These are phyloP conservation scores for Pseudozyma thailandica DNA, from an alignment of 1,284 basidiomycete genomes.

Conservation along the genomic window DNA sequence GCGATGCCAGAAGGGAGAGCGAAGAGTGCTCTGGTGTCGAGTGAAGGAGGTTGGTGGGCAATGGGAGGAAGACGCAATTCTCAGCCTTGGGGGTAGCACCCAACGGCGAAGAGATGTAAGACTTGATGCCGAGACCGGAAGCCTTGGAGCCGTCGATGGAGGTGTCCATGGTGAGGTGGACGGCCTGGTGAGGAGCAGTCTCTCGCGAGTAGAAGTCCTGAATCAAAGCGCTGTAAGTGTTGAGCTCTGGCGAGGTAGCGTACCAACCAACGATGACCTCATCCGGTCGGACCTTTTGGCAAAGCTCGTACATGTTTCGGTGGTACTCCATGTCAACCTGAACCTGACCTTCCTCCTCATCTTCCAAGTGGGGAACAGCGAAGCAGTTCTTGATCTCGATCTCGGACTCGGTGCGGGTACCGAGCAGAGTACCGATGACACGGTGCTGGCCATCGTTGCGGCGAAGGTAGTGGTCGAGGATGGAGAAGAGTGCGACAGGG, in stretches of 20 bases:
- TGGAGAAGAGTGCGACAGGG: constrained; percentile 80
- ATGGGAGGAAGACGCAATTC: constrained; percentile 66
- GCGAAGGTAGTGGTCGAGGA: constrained; percentile 96
- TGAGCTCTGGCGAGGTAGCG: constrained; percentile 76
- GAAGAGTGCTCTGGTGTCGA: constrained; percentile 68
- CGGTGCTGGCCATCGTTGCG: constrained; percentile 76
- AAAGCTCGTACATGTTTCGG: constrained; percentile 89
- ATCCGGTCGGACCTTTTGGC: constrained; percentile 82
- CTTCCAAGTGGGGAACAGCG: constrained; percentile 73
- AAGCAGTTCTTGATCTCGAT: constrained; percentile 66
- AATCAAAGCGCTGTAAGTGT: constrained; percentile 95
- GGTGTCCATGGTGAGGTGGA: constrained; percentile 93
- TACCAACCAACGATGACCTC: constrained; percentile 89
- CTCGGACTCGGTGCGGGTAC: constrained; percentile 77
- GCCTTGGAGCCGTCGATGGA: constrained; percentile 71
- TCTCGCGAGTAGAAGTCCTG: constrained; percentile 98
- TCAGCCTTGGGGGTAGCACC: constrained; percentile 62
- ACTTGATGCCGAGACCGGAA: constrained; percentile 75
- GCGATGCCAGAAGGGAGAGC: constrained; percentile 77
- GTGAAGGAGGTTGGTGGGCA: constrained; percentile 55
- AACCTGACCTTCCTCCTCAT: constrained; percentile 75
- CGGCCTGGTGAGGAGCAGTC: constrained; percentile 85
- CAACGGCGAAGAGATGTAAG: constrained; percentile 81
- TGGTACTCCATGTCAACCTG: constrained; percentile 94
- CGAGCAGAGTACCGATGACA: constrained; percentile 95